phyloP scores from a whole-genome alignment of 306 rosid genomes.

The Acacia acuminata region DNA sequence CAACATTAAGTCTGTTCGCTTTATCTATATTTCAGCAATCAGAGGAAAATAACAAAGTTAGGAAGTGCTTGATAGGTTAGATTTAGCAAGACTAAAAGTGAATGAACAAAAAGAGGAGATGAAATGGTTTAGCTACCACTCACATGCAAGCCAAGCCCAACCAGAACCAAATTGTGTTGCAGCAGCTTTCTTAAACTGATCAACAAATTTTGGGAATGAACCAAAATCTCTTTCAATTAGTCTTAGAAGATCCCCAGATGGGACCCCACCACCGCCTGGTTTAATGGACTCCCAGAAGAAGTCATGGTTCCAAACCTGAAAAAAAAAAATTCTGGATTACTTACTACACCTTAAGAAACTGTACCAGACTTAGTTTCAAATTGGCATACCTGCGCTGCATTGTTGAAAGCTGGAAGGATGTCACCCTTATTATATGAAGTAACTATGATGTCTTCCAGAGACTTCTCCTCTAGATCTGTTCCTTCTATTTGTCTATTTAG shows the following conservation, averaged over 20 bases:
- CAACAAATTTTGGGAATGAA: conserved; percentile 66
- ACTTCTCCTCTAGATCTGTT: conserved; percentile 64
- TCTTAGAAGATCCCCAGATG: conserved; percentile 78
- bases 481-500: conserved; percentile 81
- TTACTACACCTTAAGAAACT: neutral
- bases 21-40: conserved; percentile 48
- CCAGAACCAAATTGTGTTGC: conserved; percentile 94
- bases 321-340: neutral
- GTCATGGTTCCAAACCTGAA: conserved; percentile 89
- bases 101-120: conserved; percentile 23
- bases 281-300: conserved; percentile 97
- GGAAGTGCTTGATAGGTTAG: neutral
- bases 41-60: neutral
- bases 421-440: conserved; percentile 74
- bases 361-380: neutral
- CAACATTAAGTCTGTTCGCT: conserved; percentile 64
- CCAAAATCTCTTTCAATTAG: conserved; percentile 87
- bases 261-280: conserved; percentile 86
- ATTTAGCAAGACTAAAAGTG: neutral
- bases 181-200: conserved; percentile 58
- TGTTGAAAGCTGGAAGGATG: conserved; percentile 79
- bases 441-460: conserved; percentile 60
- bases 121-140: conserved; percentile 30
- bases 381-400: conserved; percentile 77
- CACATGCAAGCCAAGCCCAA: conserved; percentile 98